Conservation (phyloP, 139 green algal genomes). For the Coelastrella sp. region DNA sequence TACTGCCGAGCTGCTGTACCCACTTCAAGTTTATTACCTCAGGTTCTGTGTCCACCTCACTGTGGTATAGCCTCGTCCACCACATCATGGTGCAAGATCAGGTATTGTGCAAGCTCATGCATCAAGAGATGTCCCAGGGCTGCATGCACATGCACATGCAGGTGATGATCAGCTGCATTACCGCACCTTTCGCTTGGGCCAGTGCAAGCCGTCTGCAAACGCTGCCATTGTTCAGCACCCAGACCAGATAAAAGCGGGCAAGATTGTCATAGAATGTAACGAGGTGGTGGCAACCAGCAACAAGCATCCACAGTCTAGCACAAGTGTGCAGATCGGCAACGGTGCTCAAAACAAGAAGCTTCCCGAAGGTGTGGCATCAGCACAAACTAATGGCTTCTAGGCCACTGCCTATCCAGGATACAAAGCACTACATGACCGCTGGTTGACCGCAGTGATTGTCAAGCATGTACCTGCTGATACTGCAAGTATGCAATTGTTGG, state of each 20-base stretch:
- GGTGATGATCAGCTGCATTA: not conserved
- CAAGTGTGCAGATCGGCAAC: not conserved
- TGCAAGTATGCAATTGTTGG: not conserved
- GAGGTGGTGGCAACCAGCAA: not conserved
- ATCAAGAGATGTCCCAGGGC: not conserved
- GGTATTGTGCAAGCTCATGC: not conserved
- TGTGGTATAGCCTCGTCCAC: too few relatives aligned
- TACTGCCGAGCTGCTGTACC: too few relatives aligned
- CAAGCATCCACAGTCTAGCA: not conserved
- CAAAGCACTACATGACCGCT: too few relatives aligned
- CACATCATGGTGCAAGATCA: too few relatives aligned
- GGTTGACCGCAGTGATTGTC: not conserved
- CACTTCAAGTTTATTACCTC: too few relatives aligned
- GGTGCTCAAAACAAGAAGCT: conserved; percentile 23
- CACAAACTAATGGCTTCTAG: too few relatives aligned
- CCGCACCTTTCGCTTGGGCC: conserved; percentile 27
- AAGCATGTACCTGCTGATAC: not conserved
- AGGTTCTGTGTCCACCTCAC: too few relatives aligned
- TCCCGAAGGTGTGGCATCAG: conserved; percentile 18
- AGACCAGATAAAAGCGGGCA: conserved; percentile 30
- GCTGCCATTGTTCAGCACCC: conserved; percentile 16
- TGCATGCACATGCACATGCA: not conserved
- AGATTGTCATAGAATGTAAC: not conserved
- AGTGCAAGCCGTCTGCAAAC: conserved; percentile 2
- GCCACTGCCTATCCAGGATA: too few relatives aligned